Conservation (phyloP, 768 basidiomycete genomes). For the Rhodotorula kratochvilovae region DNA sequence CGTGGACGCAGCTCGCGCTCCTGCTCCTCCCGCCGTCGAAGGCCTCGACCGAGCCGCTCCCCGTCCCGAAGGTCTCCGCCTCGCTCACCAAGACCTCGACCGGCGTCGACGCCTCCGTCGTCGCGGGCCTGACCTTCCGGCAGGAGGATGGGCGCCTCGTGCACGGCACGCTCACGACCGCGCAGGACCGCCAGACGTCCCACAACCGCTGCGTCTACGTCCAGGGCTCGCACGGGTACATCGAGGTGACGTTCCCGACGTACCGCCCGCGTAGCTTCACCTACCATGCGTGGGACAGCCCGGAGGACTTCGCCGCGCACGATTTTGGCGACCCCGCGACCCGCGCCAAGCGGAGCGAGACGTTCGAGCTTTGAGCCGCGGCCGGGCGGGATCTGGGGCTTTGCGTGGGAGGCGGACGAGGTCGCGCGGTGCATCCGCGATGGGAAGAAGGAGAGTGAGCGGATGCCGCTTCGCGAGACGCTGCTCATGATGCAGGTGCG, state of each 20-base stretch:
- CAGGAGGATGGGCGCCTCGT: constrained; percentile 22
- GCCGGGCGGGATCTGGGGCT: constrained; percentile 30
- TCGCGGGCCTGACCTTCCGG: constrained; percentile 26
- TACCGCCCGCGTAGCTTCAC: constrained; percentile 18
- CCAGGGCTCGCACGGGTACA: constrained; percentile 20
- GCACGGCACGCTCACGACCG: constrained; percentile 24
- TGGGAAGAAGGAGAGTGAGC: constrained; percentile 35
- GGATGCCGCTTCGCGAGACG: constrained; percentile 39
- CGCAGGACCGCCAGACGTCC: constrained; percentile 9
- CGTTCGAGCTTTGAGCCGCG: constrained; percentile 19
- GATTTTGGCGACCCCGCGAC: neutral
- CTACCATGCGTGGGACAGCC: constrained; percentile 9
- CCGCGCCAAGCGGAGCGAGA: constrained; percentile 36
- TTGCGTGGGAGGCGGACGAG: constrained; percentile 42
- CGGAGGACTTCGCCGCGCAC: constrained; percentile 2
- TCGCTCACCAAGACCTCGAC: constrained; percentile 16
- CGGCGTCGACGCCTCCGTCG: constrained; percentile 29
- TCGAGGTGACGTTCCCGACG: constrained; percentile 30
- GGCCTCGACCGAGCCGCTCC: neutral
- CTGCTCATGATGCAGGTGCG: constrained; percentile 37
- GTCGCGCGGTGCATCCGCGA: constrained; percentile 39
- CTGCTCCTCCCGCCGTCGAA: constrained; percentile 5
- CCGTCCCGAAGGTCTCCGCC: constrained; percentile 11
- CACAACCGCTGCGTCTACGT: constrained; percentile 11
- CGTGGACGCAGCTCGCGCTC: constrained; percentile 39